Percentiles rank a stretch among this genome's conserved stretches.
These are phyloP conservation scores for Zoysia matrella DNA, from an alignment of 202 grass and related monocot genomes.

Conservation along the genomic window DNA sequence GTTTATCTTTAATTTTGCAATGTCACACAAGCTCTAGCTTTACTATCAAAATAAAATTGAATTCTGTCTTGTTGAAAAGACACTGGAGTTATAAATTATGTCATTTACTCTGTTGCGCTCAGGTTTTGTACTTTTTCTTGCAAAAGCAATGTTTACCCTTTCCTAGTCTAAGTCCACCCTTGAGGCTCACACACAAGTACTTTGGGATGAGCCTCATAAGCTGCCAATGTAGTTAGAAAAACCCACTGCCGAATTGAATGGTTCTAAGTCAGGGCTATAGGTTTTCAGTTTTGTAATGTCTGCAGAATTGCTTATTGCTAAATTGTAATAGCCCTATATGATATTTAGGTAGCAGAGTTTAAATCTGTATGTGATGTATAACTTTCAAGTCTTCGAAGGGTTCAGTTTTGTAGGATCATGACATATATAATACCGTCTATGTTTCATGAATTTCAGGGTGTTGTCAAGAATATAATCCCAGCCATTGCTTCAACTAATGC, in stretches of 20 bases:
- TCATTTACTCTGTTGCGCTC: too few relatives aligned
- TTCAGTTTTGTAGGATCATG: conserved; percentile 26
- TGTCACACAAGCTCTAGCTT: neutral
- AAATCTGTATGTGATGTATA: conserved; percentile 18
- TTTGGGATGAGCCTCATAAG: neutral
- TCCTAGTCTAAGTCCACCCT: neutral
- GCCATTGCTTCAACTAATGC: conserved; percentile 99
- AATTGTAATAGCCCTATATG: neutral
- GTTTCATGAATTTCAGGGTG: conserved; percentile 66
- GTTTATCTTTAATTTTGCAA: neutral
- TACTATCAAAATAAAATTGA: neutral
- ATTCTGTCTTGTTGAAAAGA: too few relatives aligned
- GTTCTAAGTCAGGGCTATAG: neutral
- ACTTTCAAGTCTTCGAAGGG: conserved; percentile 9
- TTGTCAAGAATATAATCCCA: conserved; percentile 99
- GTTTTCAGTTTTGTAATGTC: neutral
- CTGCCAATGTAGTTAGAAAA: neutral
- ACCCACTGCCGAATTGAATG: neutral
- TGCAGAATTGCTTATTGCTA: neutral
- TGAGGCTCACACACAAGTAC: neutral
- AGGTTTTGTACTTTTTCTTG: too few relatives aligned
- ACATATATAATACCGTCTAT: conserved; percentile 20
- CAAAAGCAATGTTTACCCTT: neutral
- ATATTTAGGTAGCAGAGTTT: too few relatives aligned
- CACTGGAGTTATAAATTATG: neutral